Percentiles rank a stretch among this genome's conserved stretches.
Evolutionary conservation across 148 eudicot species (phyloP).

Genomic region (Bassia scoparia): DNA sequence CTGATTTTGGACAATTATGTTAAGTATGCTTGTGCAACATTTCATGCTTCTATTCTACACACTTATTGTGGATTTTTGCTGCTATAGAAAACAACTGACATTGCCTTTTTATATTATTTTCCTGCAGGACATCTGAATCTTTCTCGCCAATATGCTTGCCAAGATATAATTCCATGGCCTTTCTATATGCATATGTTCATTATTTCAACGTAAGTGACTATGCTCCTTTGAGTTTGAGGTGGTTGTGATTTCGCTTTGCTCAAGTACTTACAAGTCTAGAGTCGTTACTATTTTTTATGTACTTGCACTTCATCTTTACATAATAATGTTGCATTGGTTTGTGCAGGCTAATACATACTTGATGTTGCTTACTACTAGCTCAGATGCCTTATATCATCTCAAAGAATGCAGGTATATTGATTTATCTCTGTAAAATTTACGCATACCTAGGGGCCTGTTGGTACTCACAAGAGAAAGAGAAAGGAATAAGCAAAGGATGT

Average conservation of each 20-base stretch:
- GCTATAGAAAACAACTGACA: neutral
- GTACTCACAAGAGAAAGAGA: no score
- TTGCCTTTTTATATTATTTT: conserved; percentile 26
- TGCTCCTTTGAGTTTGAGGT: conserved; percentile 13
- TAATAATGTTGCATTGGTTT: conserved; percentile 9
- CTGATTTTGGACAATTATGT: no score
- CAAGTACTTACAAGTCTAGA: neutral
- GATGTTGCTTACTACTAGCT: conserved; percentile 82
- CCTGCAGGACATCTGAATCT: conserved; percentile 92
- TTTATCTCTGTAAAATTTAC: conserved; percentile 10
- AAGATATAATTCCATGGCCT: conserved; percentile 96
- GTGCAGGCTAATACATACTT: conserved; percentile 62
- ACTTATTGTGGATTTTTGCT: neutral
- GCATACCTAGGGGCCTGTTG: neutral
- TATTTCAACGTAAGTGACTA: conserved; percentile 75
- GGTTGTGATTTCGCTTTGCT: conserved; percentile 4
- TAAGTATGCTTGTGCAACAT: neutral
- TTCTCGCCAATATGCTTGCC: conserved; percentile 99
- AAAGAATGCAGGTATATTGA: conserved; percentile 82
- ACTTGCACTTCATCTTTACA: neutral
- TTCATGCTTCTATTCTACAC: neutral
- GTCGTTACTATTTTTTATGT: neutral
- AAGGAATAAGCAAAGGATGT: no score
- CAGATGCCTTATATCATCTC: conserved; percentile 88
- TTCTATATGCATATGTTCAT: conserved; percentile 87